Conservation (phyloP, 2,329 filamentous ascomycete genomes). For the Mollisia scopiformis region DNA sequence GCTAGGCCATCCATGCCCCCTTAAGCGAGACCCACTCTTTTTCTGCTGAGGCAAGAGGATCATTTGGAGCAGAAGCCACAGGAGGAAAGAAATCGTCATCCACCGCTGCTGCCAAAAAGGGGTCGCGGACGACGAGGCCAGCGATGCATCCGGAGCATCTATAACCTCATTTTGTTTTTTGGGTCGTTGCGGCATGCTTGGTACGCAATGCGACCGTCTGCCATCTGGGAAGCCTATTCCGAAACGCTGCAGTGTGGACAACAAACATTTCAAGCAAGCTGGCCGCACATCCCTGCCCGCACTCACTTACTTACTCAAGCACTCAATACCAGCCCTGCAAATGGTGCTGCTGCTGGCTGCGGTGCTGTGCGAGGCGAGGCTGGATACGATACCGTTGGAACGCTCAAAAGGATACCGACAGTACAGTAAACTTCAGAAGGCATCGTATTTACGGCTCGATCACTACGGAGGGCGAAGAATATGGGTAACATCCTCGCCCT, state of each 20-base stretch:
- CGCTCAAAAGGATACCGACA: not conserved
- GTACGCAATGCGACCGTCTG: not conserved
- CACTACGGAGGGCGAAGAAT: not conserved
- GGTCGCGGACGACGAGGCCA: not conserved
- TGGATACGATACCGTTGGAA: slow-evolving; percentile 12
- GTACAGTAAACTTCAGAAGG: not conserved
- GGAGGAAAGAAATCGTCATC: not conserved
- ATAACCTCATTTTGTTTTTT: not conserved
- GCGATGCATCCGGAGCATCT: not conserved
- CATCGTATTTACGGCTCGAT: not conserved
- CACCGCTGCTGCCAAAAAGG: not conserved
- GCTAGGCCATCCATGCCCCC: too few relatives aligned
- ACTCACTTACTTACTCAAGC: too few relatives aligned
- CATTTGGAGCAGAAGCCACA: slow-evolving; percentile 7
- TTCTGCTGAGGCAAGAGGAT: slow-evolving; percentile 17
- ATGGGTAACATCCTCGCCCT: not conserved
- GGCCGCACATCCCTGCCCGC: slow-evolving; percentile 18
- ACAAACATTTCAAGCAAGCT: slow-evolving; percentile 10
- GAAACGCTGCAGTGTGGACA: not conserved
- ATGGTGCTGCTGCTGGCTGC: not conserved
- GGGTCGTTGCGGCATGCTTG: not conserved
- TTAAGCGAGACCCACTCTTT: slow-evolving; percentile 10
- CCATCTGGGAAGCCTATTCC: not conserved
- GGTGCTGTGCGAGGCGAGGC: slow-evolving; percentile 1
- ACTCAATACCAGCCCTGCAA: slow-evolving; percentile 14